Conservation (phyloP, 768 basidiomycete genomes). For the Boletellus ananas region DNA sequence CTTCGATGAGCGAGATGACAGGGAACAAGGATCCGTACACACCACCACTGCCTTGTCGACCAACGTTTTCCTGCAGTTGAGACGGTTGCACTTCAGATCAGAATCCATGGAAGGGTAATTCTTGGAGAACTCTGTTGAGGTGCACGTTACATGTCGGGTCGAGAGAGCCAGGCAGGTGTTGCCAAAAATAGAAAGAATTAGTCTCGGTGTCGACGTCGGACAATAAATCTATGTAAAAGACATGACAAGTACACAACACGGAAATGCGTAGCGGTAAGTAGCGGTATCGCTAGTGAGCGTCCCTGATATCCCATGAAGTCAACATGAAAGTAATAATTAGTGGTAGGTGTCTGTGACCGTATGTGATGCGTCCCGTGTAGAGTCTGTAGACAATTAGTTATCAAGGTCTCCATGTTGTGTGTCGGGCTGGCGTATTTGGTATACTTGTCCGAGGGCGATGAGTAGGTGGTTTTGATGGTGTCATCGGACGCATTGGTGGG, state of each 20-base stretch:
- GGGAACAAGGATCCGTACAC: slow-evolving; percentile 29
- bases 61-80: slow-evolving; percentile 65
- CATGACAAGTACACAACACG: slow-evolving; percentile 27
- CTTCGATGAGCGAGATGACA: background rate
- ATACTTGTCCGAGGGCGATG: slow-evolving; percentile 42
- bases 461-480: slow-evolving; percentile 58
- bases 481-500: slow-evolving; percentile 50
- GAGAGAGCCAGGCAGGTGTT: background rate
- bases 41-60: slow-evolving; percentile 84
- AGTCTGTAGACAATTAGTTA: slow-evolving; percentile 10
- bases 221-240: slow-evolving; percentile 18
- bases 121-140: background rate
- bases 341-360: slow-evolving; percentile 10
- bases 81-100: slow-evolving; percentile 75
- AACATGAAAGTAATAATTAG: slow-evolving; percentile 31
- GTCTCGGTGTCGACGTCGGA: background rate
- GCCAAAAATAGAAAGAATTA: slow-evolving; percentile 11
- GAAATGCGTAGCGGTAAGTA: slow-evolving; percentile 20
- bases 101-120: slow-evolving; percentile 51
- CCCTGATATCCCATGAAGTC: slow-evolving; percentile 21
- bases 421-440: slow-evolving; percentile 46
- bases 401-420: slow-evolving; percentile 66
- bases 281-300: slow-evolving; percentile 22
- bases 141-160: background rate
- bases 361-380: slow-evolving; percentile 16